Evolutionary conservation across 2,329 filamentous ascomycete genomes (phyloP), one percentile per base, ranked within the genome.

Genomic region (Cercospora canescens): DNA sequence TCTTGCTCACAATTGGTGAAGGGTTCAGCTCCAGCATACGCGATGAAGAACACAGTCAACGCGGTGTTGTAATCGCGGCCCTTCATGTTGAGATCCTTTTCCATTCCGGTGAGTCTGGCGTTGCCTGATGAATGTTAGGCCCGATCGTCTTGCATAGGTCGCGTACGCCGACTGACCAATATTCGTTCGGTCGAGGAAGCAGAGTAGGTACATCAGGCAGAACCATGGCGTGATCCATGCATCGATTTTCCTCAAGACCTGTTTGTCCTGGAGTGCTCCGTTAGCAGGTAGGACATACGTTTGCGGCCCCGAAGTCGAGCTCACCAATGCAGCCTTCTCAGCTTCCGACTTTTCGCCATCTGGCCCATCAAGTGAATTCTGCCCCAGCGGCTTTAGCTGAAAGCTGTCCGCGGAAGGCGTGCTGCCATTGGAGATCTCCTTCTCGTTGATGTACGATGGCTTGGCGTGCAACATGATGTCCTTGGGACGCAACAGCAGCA

Each of bases 41-140:
- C 93, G 61, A 96, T 84, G 80, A 96, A 96, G 81, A 96, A 96
- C 72, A 96, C 90, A 35, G 90, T 91, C 8, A 96, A 82, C 0
- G 89, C 86, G 26, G 86, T 83, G 77, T 94, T 94, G 80, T 93
- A 96, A 74, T 91, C 83, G 6, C 82, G 79, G 2, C 85, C 83
- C 0, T 84, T 84, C 82, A 95, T 86, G 39, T 85, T 72, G 7
- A 94, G 80, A 64, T 90, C 88, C 9, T 82, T 72, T 62, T 82
- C 76, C 6, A 88, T 76, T 21, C 85, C 84, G 26, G 82, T 84
- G 34, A 87, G 80, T 72, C 86, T 86, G 3, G 86, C 92, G 79
- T 84, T 95, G 57, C 91, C 70, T 60, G 57, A 11, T 16, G n/a
- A 35, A 18, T 62, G 18, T 60, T 39, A 26, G 35, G 8, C 45